Conservation (phyloP, 306 rosid species). For the Cajanus cajan region DNA sequence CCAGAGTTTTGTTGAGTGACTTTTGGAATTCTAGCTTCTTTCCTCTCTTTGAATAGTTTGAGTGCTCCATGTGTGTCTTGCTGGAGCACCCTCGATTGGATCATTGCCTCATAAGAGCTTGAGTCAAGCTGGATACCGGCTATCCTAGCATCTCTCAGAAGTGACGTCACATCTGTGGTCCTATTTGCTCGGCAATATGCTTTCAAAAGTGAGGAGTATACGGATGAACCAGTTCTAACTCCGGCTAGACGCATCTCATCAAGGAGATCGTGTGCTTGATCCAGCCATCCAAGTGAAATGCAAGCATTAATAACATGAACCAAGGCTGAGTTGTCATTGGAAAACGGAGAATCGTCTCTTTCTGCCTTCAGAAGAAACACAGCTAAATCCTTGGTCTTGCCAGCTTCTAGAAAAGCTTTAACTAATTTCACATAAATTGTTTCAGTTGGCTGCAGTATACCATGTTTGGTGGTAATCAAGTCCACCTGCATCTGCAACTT, state of each 20-base stretch:
- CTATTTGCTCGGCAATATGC: constrained; percentile 75
- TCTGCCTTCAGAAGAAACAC: constrained; percentile 71
- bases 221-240: constrained; percentile 56
- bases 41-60: constrained; percentile 71
- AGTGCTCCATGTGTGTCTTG: constrained; percentile 78
- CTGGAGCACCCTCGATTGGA: constrained; percentile 71
- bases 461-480: constrained; percentile 59
- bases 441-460: constrained; percentile 81
- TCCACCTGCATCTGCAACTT: constrained; percentile 67
- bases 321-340: constrained; percentile 65
- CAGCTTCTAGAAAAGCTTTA: constrained; percentile 70
- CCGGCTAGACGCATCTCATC: constrained; percentile 89
- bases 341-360: constrained; percentile 69
- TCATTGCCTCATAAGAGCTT: constrained; percentile 70
- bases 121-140: constrained; percentile 88
- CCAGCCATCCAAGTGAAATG: constrained; percentile 83
- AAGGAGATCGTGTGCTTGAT: constrained; percentile 89
- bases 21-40: constrained; percentile 69
- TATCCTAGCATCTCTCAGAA: constrained; percentile 73
- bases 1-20: constrained; percentile 48
- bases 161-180: constrained; percentile 57
- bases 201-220: constrained; percentile 71
- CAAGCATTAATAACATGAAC: constrained; percentile 81
- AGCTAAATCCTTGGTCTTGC: constrained; percentile 74
- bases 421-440: constrained; percentile 74